These are phyloP conservation scores for Mortierella sp. DNA, from an alignment of 371 early-diverging fungal species.

Conservation along the genomic window DNA sequence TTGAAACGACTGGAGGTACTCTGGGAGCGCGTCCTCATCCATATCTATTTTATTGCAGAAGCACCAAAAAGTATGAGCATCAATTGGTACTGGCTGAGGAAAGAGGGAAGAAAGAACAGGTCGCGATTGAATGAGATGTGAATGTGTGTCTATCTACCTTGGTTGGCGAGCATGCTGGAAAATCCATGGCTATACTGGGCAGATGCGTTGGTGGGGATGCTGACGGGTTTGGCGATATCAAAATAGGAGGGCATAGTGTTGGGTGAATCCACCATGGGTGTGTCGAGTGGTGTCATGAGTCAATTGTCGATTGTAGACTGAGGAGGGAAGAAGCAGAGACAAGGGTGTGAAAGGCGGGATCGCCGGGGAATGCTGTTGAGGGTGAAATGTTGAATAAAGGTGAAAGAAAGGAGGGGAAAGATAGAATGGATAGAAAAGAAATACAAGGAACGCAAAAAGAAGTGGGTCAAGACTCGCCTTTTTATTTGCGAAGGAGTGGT, in stretches of 20 bases:
- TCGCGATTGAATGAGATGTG: neutral
- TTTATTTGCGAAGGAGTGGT: neutral
- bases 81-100: no score
- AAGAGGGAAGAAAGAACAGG: neutral
- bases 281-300: neutral
- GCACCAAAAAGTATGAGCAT: no score
- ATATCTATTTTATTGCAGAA: no score
- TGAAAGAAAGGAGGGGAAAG: neutral
- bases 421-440: neutral
- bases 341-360: neutral
- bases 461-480: neutral
- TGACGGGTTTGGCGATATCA: conserved; percentile 36
- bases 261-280: neutral
- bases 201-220: conserved; percentile 25
- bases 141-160: neutral
- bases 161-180: neutral
- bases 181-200: conserved; percentile 8
- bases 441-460: neutral
- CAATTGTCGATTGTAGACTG: neutral
- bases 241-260: conserved; percentile 22
- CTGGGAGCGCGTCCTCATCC: conserved; percentile 15
- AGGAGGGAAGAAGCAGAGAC: neutral
- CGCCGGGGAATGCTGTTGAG: neutral
- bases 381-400: neutral
- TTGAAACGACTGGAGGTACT: conserved; percentile 34